Evolutionary conservation across 306 rosid genomes (phyloP).

Genomic region (apple (Malus domestica)): DNA sequence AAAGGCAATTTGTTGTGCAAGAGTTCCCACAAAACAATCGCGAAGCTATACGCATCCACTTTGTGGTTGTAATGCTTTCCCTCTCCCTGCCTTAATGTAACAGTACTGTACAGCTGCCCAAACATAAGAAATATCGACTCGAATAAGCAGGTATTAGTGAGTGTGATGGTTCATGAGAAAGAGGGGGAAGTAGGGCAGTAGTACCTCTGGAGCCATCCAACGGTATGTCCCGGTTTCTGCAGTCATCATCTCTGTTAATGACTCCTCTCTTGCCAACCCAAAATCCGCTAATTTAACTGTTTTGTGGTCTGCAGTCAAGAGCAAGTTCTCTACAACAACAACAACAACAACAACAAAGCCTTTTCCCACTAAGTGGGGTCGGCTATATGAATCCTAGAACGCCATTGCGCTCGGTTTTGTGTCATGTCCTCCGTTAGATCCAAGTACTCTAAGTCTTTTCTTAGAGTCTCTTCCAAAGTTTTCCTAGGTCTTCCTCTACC

Average conservation of each 20-base stretch:
- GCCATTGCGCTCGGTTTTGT: too few relatives aligned
- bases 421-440: too few relatives aligned
- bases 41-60: conserved; percentile 92
- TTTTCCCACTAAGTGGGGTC: too few relatives aligned
- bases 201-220: conserved; percentile 99
- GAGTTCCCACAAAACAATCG: conserved; percentile 95
- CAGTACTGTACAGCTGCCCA: conserved; percentile 83
- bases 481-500: too few relatives aligned
- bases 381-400: too few relatives aligned
- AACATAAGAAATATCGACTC: conserved; percentile 15
- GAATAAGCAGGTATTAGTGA: background rate
- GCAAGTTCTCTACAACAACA: conserved; percentile 88
- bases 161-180: conserved; percentile 2
- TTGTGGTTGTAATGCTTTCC: conserved; percentile 95
- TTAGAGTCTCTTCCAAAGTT: too few relatives aligned
- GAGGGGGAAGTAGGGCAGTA: conserved; percentile 1
- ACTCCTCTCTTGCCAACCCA: conserved; percentile 93
- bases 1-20: conserved; percentile 88
- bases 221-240: conserved; percentile 97
- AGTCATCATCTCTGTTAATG: conserved; percentile 94
- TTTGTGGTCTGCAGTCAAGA: conserved; percentile 70
- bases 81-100: conserved; percentile 92
- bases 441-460: too few relatives aligned
- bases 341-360: too few relatives aligned
- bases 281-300: conserved; percentile 88